These are phyloP conservation scores for Blastobotrys parvus DNA, from an alignment of 805 yeast genomes.

Conservation along the genomic window DNA sequence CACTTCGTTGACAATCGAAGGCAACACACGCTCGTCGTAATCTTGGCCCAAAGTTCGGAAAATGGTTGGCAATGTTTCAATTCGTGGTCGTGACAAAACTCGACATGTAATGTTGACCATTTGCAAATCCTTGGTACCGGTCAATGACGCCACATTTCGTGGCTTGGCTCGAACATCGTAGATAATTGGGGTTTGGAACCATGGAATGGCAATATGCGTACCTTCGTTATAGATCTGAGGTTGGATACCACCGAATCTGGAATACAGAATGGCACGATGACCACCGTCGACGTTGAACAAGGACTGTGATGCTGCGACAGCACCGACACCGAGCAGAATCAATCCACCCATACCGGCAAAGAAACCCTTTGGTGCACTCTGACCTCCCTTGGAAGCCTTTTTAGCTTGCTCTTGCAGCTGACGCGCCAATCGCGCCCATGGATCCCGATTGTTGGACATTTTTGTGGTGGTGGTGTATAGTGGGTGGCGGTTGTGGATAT, in stretches of 20 bases:
- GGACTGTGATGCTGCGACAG: conserved; percentile 44
- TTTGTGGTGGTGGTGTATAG: not conserved
- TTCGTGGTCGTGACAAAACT: conserved; percentile 84
- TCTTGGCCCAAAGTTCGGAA: conserved; percentile 90
- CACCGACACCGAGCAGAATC: conserved; percentile 49
- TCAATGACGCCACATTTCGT: conserved; percentile 87
- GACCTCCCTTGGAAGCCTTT: conserved; percentile 31
- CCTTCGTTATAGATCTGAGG: conserved; percentile 84
- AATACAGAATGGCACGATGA: conserved; percentile 91
- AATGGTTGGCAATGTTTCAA: conserved; percentile 68
- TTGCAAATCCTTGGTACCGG: conserved; percentile 97
- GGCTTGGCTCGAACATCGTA: conserved; percentile 97
- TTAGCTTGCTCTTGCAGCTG: conserved; percentile 18
- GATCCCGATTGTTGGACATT: conserved; percentile 10
- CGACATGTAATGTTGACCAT: conserved; percentile 99
- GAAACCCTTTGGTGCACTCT: conserved; percentile 41
- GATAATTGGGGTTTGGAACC: conserved; percentile 87
- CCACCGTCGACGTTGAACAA: conserved; percentile 95
- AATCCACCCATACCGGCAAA: conserved; percentile 60
- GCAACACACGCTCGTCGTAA: conserved; percentile 94
- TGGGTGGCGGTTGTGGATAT: not conserved
- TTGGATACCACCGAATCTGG: conserved; percentile 78
- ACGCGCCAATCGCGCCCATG: conserved; percentile 17
- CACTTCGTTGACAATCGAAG: conserved; percentile 97
- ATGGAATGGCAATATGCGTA: conserved; percentile 88